Evolutionary conservation across 371 early-diverging fungal species (phyloP), one percentile per base, ranked within the genome.

Genomic region (Mucor saturninus): DNA sequence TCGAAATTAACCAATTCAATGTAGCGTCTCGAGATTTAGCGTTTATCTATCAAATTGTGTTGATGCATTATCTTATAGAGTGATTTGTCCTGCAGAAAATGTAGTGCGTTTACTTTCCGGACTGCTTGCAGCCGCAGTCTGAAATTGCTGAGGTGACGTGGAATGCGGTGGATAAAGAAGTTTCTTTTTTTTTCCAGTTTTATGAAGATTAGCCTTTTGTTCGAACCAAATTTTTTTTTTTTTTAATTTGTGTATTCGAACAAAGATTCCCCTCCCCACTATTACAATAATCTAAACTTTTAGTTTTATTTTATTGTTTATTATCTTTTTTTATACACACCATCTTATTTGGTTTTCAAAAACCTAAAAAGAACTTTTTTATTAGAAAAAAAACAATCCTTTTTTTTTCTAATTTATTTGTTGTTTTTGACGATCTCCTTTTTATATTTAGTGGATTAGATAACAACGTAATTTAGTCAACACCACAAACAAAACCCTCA

Each of bases 351-450:
- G 49, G 35, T 29, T 57, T 6, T 38, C 40, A 35, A 35, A 35
- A 35, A 35, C 35, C 35, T 35, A 35, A 35, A 21, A 21, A 35
- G 35, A 35, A 35, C 35, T 35, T 35, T 35, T 21, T 21, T 21
- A 21, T 21, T 35, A 35, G 35, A 35, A 35, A 35, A 35, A 35
- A 35, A 35, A 35, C 35, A 35, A 35, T 21, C 14, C 28, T 56
- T 28, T 31, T 15, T 56, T 13, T 46, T 31, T 56, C 43, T 31
- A 31, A 31, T 29, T 31, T 31, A 26, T 51, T 51, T 37, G 42
- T 56, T 56, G 43, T 29, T 56, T 56, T 32, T 29, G 31, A 37
- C 43, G n/a, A 51, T 51, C 51, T 51, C 51, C 32, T 51, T 51
- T 51, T 51, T 9, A 43, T 31, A 51, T 30, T 51, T 31, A 30